These are phyloP conservation scores for Glarea lozoyensis DNA, from an alignment of 495 filamentous ascomycete genomes.

Conservation along the genomic window DNA sequence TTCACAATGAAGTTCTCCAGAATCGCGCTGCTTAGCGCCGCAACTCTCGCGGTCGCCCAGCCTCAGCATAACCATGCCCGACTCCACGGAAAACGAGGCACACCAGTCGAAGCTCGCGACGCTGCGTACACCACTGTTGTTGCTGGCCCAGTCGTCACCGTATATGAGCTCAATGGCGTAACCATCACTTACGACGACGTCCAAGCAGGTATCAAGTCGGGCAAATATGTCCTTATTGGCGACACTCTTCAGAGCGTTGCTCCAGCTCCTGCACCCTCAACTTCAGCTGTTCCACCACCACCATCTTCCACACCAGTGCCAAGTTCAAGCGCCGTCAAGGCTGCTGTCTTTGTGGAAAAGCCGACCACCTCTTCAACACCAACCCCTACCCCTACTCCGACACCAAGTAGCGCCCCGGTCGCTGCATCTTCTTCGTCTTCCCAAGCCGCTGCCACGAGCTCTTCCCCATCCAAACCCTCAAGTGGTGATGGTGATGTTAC, in stretches of 20 bases:
- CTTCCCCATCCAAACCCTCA: no score
- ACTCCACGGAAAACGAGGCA: conserved; percentile 27
- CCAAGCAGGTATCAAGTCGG: conserved; percentile 51
- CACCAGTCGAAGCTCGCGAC: conserved; percentile 34
- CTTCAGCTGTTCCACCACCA: neutral
- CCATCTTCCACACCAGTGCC: neutral
- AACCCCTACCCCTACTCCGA: conserved; percentile 17
- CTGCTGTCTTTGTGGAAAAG: conserved; percentile 13
- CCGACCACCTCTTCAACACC: conserved; percentile 16
- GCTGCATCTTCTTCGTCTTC: conserved; percentile 3
- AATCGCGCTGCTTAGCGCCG: conserved; percentile 34
- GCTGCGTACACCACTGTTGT: conserved; percentile 22
- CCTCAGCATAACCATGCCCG: conserved; percentile 37
- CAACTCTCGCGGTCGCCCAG: conserved; percentile 36
- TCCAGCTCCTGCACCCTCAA: conserved; percentile 7
- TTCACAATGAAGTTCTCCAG: conserved; percentile 40
- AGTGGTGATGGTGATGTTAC: conserved; percentile 46
- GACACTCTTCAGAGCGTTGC: conserved; percentile 17
- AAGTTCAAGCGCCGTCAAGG: conserved; percentile 6
- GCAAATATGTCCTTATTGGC: conserved; percentile 41
- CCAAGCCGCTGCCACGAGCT: neutral
- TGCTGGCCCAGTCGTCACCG: conserved; percentile 45
- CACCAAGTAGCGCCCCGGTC: conserved; percentile 1
- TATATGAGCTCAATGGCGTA: conserved; percentile 52
- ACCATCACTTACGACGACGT: conserved; percentile 44